Conservation (phyloP, 768 basidiomycete genomes). For the Phaeolepiota aurea region DNA sequence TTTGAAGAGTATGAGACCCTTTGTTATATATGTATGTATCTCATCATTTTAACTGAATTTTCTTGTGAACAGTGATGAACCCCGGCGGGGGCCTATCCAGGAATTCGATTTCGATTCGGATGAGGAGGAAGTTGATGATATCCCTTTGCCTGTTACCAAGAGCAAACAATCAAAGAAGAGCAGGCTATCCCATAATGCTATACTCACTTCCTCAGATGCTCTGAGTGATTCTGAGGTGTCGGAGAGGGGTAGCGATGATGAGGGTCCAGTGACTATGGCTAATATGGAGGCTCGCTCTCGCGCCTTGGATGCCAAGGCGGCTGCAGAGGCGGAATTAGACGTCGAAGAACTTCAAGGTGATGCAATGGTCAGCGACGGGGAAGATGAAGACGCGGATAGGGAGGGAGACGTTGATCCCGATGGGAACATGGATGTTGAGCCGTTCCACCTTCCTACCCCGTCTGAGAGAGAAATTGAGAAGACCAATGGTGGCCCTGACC, state of each 20-base stretch:
- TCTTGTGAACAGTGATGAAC: conserved; percentile 34
- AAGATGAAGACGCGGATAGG: conserved; percentile 33
- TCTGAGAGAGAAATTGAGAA: conserved; percentile 71
- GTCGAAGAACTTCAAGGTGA: conserved; percentile 55
- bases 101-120: conserved; percentile 62
- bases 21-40: conserved; percentile 1
- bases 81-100: conserved; percentile 39
- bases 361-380: conserved; percentile 38
- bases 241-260: conserved; percentile 39
- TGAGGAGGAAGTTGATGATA: conserved; percentile 39
- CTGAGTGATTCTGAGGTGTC: conserved; percentile 21
- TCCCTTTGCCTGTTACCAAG: conserved; percentile 23
- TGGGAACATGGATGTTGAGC: conserved; percentile 31
- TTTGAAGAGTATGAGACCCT: conserved; percentile 32
- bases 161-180: conserved; percentile 46
- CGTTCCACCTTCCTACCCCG: conserved; percentile 60
- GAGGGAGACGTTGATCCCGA: conserved; percentile 38
- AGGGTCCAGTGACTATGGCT: conserved; percentile 54
- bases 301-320: conserved; percentile 62
- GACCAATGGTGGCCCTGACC: conserved; percentile 57
- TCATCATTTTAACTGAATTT: conserved; percentile 3
- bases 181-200: conserved; percentile 37
- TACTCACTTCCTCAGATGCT: conserved; percentile 39
- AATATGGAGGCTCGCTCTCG: conserved; percentile 81
- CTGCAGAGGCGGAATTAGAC: conserved; percentile 63